Conservation (phyloP, 202 grass and related monocot genomes). For the Panicum hallii region DNA sequence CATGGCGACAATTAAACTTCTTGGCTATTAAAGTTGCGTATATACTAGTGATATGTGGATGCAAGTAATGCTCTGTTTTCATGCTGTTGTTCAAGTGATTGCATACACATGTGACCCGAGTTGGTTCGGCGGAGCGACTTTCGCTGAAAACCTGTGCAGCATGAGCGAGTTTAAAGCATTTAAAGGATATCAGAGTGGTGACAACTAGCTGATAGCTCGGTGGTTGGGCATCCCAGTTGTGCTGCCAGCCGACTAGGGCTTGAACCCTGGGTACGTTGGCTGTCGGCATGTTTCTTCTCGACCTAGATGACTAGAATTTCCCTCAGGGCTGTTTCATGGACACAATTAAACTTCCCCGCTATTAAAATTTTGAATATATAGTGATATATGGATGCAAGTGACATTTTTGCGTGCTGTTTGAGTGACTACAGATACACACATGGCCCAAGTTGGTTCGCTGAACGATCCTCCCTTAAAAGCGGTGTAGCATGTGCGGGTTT, state of each 20-base stretch:
- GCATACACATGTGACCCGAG: not conserved
- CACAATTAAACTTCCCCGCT: not conserved
- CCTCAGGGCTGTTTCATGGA: too few species aligned
- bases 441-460: not conserved
- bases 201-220: not conserved
- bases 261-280: not conserved
- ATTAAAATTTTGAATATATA: not conserved
- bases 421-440: not conserved
- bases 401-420: not conserved
- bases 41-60: not conserved
- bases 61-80: not conserved
- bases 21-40: not conserved
- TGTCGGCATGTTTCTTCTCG: too few species aligned
- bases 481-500: not conserved
- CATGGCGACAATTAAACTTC: not conserved
- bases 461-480: not conserved
- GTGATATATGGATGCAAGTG: not conserved
- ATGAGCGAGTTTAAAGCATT: not conserved
- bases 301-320: too few species aligned
- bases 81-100: slow-evolving; percentile 1
- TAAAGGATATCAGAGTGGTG: not conserved
- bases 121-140: not conserved
- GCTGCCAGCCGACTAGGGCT: not conserved
- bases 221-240: not conserved
- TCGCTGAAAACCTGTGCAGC: not conserved